A percentile compares a stretch with the other conserved stretches of the same genome.
Evolutionary conservation across 2,329 filamentous ascomycete genomes (phyloP).

Genomic region (Xylariomycetidae sp.): DNA sequence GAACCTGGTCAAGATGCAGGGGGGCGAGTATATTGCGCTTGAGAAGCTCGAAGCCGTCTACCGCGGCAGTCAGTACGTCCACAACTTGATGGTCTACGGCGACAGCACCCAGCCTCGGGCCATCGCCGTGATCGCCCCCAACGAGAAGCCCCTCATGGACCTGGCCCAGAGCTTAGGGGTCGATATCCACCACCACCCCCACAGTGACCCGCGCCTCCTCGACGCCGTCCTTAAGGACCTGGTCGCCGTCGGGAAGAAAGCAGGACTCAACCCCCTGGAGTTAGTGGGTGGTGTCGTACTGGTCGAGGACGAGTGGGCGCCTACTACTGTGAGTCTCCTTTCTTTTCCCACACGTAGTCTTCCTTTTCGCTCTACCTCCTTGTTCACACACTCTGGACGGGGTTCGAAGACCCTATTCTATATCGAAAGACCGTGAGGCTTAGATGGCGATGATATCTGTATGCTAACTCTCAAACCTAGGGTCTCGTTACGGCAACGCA

Average conservation of each 20-base stretch:
- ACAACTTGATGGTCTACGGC: conserved; percentile 84
- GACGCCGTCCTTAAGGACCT: conserved; percentile 60
- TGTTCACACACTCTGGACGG: conserved; percentile 11
- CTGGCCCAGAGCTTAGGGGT: conserved; percentile 60
- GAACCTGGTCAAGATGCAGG: conserved; percentile 93
- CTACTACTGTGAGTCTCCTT: conserved; percentile 64
- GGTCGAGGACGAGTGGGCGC: conserved; percentile 84
- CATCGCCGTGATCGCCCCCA: conserved; percentile 72
- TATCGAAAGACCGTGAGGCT: too few species aligned
- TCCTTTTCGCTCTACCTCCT: not conserved
- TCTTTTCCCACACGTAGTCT: not conserved
- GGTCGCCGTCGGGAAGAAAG: conserved; percentile 57
- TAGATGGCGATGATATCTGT: too few species aligned
- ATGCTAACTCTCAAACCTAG: too few species aligned
- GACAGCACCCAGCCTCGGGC: conserved; percentile 71
- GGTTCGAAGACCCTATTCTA: too few species aligned
- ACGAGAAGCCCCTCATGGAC: conserved; percentile 58
- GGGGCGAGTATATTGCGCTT: conserved; percentile 93
- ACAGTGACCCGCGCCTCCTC: conserved; percentile 62
- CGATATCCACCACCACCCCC: conserved; percentile 61
- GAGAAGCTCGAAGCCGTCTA: conserved; percentile 95
- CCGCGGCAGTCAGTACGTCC: conserved; percentile 71
- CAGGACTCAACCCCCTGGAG: conserved; percentile 67
- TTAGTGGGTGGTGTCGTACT: conserved; percentile 72
- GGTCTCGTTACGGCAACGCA: conserved; percentile 58